Base-by-base conservation (phyloP, 345 rosid genomes). In the Eutrema yunnanense region DNA sequence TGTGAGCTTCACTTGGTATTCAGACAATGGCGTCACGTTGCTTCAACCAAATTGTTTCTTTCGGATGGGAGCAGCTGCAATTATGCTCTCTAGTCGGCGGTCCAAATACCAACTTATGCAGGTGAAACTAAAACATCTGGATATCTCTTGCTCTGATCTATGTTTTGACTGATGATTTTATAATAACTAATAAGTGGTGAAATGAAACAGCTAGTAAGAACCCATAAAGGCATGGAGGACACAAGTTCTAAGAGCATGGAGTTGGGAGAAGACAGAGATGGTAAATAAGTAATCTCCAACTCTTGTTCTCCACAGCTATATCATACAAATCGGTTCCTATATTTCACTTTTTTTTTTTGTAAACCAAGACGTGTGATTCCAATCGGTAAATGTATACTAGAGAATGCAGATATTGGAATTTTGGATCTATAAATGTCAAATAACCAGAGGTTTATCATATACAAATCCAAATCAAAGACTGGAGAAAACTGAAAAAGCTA, bases 51-150 rank as follows among this genome's bases (percentile, higher is more conserved):
- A 88, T 44, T 86, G 90, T 70, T 85, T 80, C 71, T 90, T 90
- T 70, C 83, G 93, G 33, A 88, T 88, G 86, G 96, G 91, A 11
- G 89, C 87, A 5, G 86, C 91, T 2, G 93, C 96, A 33, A 8
- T 88, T 10, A 71, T 90, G 84, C 90, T 87, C 40, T 90, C 93
- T 9, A 85, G 84, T 60, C 42, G 77, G 53, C 71, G 84, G 7
- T 68, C 92, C 62, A 87, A 87, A 69, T 85, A 85, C 46, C 79
- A 81, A 56, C 84, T 87, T 65, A 81, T 67, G 73, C 88, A 84
- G 84, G 91, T 83, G 62, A 43, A 4, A 2, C 50, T 33, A 40
- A 66, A 69, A 41, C 16, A 32, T 44, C 11, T 46, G 1, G 7
- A 6, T 40, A 37, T 5, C 38, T 34, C 53, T 60, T 11, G 37